These are phyloP conservation scores for Ogataea neopini DNA, from an alignment of 805 yeast species.

Conservation along the genomic window DNA sequence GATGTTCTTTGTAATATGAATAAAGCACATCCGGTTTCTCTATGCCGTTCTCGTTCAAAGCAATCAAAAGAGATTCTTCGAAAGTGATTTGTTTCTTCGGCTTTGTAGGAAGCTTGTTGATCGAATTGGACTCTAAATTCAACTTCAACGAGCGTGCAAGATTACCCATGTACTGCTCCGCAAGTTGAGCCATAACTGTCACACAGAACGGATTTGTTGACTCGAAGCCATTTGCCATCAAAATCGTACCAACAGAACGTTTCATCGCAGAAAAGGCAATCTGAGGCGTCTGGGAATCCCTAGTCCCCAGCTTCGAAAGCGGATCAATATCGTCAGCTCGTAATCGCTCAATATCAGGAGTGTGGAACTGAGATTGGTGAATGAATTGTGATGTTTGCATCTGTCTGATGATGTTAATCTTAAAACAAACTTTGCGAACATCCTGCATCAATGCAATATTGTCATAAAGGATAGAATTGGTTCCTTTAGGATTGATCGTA, in stretches of 20 bases:
- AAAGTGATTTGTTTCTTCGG: conserved; percentile 24
- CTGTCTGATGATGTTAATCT: conserved; percentile 82
- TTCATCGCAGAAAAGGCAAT: conserved; percentile 67
- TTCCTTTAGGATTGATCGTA: conserved; percentile 50
- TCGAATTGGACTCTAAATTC: conserved; percentile 65
- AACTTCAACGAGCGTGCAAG: conserved; percentile 68
- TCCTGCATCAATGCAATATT: conserved; percentile 84
- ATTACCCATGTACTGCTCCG: conserved; percentile 77
- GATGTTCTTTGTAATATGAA: conserved; percentile 70
- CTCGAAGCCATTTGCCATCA: conserved; percentile 94
- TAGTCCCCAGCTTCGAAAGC: conserved; percentile 69
- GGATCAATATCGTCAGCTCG: conserved; percentile 76
- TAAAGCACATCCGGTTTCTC: conserved; percentile 75
- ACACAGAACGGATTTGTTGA: conserved; percentile 75
- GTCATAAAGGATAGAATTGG: conserved; percentile 57
- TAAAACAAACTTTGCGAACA: conserved; percentile 83
- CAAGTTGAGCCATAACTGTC: conserved; percentile 76
- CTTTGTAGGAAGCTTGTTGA: conserved; percentile 39
- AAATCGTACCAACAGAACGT: conserved; percentile 70
- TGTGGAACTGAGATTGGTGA: conserved; percentile 70
- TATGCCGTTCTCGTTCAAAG: conserved; percentile 85
- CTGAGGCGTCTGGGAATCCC: conserved; percentile 58
- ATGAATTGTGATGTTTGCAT: conserved; percentile 83
- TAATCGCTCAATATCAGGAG: conserved; percentile 64
- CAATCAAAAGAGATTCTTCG: conserved; percentile 54